Evolutionary conservation across 1,284 basidiomycete genomes (phyloP), one percentile per base, ranked within the genome.

Genomic region (Ceratobasidium sp.): DNA sequence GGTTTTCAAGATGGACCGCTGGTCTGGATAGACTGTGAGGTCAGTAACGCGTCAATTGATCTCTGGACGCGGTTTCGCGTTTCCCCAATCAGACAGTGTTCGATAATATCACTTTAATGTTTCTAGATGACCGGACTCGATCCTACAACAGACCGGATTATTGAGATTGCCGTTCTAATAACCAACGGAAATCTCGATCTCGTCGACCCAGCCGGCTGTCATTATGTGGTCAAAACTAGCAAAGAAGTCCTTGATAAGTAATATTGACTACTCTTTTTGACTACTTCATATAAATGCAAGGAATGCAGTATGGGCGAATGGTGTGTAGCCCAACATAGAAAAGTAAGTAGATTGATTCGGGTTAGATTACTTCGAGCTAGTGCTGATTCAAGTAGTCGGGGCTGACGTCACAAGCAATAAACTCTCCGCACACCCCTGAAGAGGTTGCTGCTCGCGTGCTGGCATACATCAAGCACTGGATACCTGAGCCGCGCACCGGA

Each of bases 11-110:
- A 89, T n/a, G 93, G 93, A 0, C 94, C 95, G 10, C 85, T 96
- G 68, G 93, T 96, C 1, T 96, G 95, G 95, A 90, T 96, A 69
- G 95, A 96, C 84, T 95, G 94, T 83, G 95, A 96, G 77, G 80
- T 76, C 46, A 20, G 75, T 51, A 18, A n/a, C 42, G 28, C 26
- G 20, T 73, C 18, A 53, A 20, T 49, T 53, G 39, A 55, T 44
- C 6, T 20, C n/a, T 23, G 15, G 42, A 64, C 70, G 3, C 5
- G 28, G 20, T 20, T 44, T 60, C 18, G 58, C 15, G 23, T 12
- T 78, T 9, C 49, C 28, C 12, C n/a, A 26, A 23, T 2, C 64
- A 39, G 15, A 33, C 13, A 23, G 42, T 40, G 23, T 20, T 18
- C 28, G 33, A 33, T 33, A 33, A 33, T 7, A 18, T 26, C 23